Evolutionary conservation across 139 green algal species (phyloP).

Genomic region (Zygnema cylindricum): DNA sequence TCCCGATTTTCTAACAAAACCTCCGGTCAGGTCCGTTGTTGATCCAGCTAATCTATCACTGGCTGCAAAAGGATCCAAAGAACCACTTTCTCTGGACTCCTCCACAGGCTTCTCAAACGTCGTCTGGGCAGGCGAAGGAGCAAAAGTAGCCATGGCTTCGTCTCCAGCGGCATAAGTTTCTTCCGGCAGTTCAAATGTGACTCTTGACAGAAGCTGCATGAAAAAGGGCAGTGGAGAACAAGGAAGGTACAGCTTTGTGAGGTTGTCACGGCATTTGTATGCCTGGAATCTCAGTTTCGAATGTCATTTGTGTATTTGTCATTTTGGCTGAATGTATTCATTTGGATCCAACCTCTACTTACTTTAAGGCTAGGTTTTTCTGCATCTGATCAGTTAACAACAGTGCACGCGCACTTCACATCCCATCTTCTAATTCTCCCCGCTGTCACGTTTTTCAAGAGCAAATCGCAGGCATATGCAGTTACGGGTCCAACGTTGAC

Average conservation of each 20-base stretch:
- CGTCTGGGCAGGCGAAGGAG: constrained; percentile 21
- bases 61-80: constrained; percentile 27
- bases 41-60: constrained; percentile 2
- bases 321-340: too few relatives aligned
- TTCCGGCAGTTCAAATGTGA: constrained; percentile 54
- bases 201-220: constrained; percentile 26
- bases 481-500: too few relatives aligned
- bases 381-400: too few relatives aligned
- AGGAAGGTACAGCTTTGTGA: not conserved
- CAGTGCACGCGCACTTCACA: too few relatives aligned
- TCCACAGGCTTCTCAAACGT: constrained; percentile 25
- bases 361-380: too few relatives aligned
- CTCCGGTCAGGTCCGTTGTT: not conserved
- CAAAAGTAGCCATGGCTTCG: constrained; percentile 40
- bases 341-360: too few relatives aligned
- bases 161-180: constrained; percentile 28
- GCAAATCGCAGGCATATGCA: too few relatives aligned
- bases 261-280: not conserved
- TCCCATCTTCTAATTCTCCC: too few relatives aligned
- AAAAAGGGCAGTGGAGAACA: not conserved
- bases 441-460: too few relatives aligned
- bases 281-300: too few relatives aligned
- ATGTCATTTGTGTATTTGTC: too few relatives aligned
- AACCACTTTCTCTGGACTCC: not conserved
- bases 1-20: not conserved